phyloP scores from a whole-genome alignment of 768 basidiomycete genomes.

The Gyrodon lividus region DNA sequence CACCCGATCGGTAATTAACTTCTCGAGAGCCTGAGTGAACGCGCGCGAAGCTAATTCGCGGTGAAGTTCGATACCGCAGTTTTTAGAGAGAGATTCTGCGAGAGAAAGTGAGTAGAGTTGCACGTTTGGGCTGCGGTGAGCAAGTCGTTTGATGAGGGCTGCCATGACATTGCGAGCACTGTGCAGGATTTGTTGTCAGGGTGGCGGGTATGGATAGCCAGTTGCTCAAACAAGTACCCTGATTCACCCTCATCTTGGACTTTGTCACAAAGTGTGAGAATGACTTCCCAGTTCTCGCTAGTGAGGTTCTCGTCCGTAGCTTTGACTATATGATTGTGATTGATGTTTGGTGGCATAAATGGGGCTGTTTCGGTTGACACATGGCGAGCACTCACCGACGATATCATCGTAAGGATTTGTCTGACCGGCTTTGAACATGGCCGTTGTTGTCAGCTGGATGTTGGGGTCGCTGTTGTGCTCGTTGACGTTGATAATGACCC shows the following conservation, averaged over 20 bases:
- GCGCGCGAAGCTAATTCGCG: slow-evolving; percentile 86
- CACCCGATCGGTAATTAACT: slow-evolving; percentile 86
- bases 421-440: slow-evolving; percentile 71
- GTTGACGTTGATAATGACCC: slow-evolving; percentile 8
- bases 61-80: slow-evolving; percentile 78
- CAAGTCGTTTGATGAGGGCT: slow-evolving; percentile 83
- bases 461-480: slow-evolving; percentile 17
- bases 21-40: slow-evolving; percentile 88
- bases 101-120: slow-evolving; percentile 91
- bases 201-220: slow-evolving; percentile 3
- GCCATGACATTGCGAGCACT: slow-evolving; percentile 87
- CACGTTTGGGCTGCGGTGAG: slow-evolving; percentile 94
- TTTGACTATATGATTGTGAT: slow-evolving; percentile 58
- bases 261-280: slow-evolving; percentile 94
- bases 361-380: slow-evolving; percentile 3
- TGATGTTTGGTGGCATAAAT: not conserved
- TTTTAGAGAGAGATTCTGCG: slow-evolving; percentile 87
- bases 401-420: slow-evolving; percentile 87
- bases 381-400: slow-evolving; percentile 61
- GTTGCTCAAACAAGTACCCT: slow-evolving; percentile 52
- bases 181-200: slow-evolving; percentile 19
- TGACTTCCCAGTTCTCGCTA: slow-evolving; percentile 93
- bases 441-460: slow-evolving; percentile 1
- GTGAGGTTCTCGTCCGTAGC: slow-evolving; percentile 98
- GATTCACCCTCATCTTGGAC: slow-evolving; percentile 84